Conservation (phyloP, 1,284 basidiomycete species). For the Austroboletus novae-zelandiae region DNA sequence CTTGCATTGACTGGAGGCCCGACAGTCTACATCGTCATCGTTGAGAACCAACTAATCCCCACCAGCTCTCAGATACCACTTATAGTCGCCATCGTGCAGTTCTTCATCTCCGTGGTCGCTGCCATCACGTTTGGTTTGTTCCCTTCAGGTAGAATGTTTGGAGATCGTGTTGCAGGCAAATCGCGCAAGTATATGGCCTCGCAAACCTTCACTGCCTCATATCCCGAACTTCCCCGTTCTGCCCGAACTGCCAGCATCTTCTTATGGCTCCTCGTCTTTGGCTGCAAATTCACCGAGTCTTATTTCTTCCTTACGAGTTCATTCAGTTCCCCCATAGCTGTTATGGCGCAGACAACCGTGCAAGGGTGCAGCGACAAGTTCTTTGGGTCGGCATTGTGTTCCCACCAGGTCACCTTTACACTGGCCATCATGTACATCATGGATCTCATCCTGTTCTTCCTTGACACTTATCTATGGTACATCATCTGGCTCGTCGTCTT, state of each 20-base stretch:
- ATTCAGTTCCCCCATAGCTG: slow-evolving; percentile 87
- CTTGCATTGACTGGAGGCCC: slow-evolving; percentile 86
- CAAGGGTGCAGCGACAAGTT: slow-evolving; percentile 82
- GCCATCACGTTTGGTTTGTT: slow-evolving; percentile 81
- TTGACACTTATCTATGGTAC: slow-evolving; percentile 98
- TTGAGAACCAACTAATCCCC: slow-evolving; percentile 56
- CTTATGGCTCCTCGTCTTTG: slow-evolving; percentile 89
- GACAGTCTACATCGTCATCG: slow-evolving; percentile 86
- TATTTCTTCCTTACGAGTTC: slow-evolving; percentile 96
- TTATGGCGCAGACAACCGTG: slow-evolving; percentile 90
- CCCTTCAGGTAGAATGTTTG: slow-evolving; percentile 93
- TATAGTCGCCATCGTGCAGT: slow-evolving; percentile 87
- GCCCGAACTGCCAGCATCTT: slow-evolving; percentile 77
- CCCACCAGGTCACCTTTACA: slow-evolving; percentile 87
- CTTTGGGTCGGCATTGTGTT: slow-evolving; percentile 78
- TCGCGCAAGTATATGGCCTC: slow-evolving; percentile 93
- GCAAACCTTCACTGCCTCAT: slow-evolving; percentile 95
- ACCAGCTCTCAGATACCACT: slow-evolving; percentile 60
- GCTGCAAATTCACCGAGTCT: slow-evolving; percentile 91
- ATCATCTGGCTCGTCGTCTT: slow-evolving; percentile 97
- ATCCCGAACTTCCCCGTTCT: slow-evolving; percentile 67
- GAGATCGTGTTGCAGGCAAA: slow-evolving; percentile 92
- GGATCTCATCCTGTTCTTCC: slow-evolving; percentile 93
- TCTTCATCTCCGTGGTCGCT: slow-evolving; percentile 80
- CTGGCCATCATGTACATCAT: slow-evolving; percentile 96